Conservation (phyloP, 2,329 filamentous ascomycete genomes). For the Amylocarpus encephaloides region DNA sequence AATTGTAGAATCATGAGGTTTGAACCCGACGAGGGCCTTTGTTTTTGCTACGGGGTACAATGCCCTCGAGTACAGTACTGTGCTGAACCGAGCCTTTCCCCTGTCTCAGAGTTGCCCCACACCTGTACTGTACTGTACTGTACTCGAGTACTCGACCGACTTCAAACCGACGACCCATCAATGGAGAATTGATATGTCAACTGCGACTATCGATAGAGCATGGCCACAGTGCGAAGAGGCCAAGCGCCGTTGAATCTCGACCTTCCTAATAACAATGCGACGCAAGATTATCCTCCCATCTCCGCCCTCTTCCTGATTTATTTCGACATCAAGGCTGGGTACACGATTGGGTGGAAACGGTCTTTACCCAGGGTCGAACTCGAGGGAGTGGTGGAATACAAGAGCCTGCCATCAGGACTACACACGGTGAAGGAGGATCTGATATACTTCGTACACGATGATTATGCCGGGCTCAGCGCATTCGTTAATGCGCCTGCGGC, state of each 20-base stretch:
- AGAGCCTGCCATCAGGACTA: slow-evolving; percentile 86
- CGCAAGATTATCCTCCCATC: slow-evolving; percentile 52
- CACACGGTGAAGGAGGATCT: slow-evolving; percentile 85
- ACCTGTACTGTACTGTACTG: no score
- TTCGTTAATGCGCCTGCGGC: slow-evolving; percentile 80
- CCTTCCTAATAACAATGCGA: slow-evolving; percentile 20
- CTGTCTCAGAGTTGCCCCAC: background rate
- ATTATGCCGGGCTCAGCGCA: slow-evolving; percentile 81
- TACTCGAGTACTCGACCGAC: background rate
- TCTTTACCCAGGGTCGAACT: slow-evolving; percentile 63
- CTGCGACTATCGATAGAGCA: slow-evolving; percentile 8
- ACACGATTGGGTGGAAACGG: slow-evolving; percentile 84
- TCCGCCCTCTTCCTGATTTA: slow-evolving; percentile 82
- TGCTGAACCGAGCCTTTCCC: background rate
- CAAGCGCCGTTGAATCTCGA: slow-evolving; percentile 30
- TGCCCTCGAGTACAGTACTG: no score
- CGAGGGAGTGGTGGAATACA: slow-evolving; percentile 89
- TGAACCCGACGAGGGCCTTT: no score
- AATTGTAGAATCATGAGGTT: no score
- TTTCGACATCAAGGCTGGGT: slow-evolving; percentile 89
- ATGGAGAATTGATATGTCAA: slow-evolving; percentile 3
- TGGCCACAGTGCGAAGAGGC: slow-evolving; percentile 30
- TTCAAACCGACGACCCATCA: background rate
- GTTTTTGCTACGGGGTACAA: no score
- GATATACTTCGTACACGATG: slow-evolving; percentile 85